These are phyloP conservation scores for Sherardia arvensis DNA, from an alignment of 257 asterid genomes.

Conservation along the genomic window DNA sequence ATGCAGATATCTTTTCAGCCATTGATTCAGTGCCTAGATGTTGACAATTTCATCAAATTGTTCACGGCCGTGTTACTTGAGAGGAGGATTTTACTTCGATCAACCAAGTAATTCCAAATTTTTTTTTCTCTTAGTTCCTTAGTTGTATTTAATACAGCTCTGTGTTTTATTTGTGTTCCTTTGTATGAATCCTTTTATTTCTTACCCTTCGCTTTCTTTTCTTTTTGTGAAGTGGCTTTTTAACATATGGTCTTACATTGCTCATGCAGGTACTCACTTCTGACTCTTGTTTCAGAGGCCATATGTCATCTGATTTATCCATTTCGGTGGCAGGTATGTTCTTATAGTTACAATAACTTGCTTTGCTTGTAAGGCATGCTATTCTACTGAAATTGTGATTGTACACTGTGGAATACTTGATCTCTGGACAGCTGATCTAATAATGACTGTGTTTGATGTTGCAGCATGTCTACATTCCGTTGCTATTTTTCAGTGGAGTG, in stretches of 20 bases:
- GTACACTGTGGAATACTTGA: constrained; percentile 16
- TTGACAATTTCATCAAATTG: constrained; percentile 81
- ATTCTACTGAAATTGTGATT: not conserved
- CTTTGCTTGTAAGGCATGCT: not conserved
- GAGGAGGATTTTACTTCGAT: constrained; percentile 91
- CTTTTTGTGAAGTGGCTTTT: not conserved
- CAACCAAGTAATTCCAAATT: constrained; percentile 62
- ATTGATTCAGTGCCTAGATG: constrained; percentile 92
- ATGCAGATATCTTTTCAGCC: constrained; percentile 94
- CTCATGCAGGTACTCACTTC: constrained; percentile 69
- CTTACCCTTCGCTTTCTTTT: not conserved
- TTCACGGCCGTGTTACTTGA: constrained; percentile 91
- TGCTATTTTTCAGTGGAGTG: constrained; percentile 99
- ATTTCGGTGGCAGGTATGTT: constrained; percentile 93
- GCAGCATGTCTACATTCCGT: constrained; percentile 99
- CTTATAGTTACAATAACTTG: not conserved
- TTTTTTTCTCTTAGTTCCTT: constrained; percentile 3
- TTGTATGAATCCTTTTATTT: not conserved
- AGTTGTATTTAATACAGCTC: not conserved
- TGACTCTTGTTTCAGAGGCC: constrained; percentile 95
- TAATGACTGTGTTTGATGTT: constrained; percentile 46
- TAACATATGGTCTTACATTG: not conserved
- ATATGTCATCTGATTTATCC: constrained; percentile 97
- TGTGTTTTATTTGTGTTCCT: not conserved
- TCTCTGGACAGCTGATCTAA: constrained; percentile 36